Evolutionary conservation across 495 filamentous ascomycete genomes (phyloP), one percentile per base, ranked within the genome.

Genomic region (Trichoderma asperelloides): DNA sequence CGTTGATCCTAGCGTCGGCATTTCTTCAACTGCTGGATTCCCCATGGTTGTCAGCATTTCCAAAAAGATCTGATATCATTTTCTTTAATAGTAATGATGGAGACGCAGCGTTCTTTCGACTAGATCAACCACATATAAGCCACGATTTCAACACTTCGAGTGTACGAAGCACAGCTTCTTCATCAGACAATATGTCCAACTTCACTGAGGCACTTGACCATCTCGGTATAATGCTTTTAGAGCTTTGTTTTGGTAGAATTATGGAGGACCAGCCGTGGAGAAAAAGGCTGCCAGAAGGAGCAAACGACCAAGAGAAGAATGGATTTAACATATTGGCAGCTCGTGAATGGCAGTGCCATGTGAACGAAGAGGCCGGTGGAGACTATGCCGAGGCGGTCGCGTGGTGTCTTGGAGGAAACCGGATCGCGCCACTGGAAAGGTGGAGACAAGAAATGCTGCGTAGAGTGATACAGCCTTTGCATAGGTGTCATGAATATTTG

Each of bases 81-180:
- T 70, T 72, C 70, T 69, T 37, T 37, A 8, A 71, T n/a, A 66
- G 43, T 18, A 21, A 8, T 3, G 12, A n/a, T 16, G 13, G 41
- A 25, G 30, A 43, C 15, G 12, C 33, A 15, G 7, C 33, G 2
- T 21, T 41, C 15, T 15, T 63, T 4, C 25, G 6, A n/a, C 62
- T 64, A 9, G 62, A 64, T 12, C 21, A 64, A 2, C 62, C 47
- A 74, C 82, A 16, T 73, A 81, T 41, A 71, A 79, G 25, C 67
- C 63, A 3, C 66, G 65, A n/a, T 28, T 67, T 39, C 67, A 76
- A 4, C 75, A 77, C 21, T 74, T 85, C 28, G 78, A 13, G 13
- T 62, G 28, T 15, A 75, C 81, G 65, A 87, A 85, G 71, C 82
- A 88, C 11, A 85, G 90, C 4, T 89, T 89, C 0, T 73, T 91